These are phyloP conservation scores for Phytophthora citrophthora DNA, from an alignment of 352 stramenopile genomes.

Conservation along the genomic window DNA sequence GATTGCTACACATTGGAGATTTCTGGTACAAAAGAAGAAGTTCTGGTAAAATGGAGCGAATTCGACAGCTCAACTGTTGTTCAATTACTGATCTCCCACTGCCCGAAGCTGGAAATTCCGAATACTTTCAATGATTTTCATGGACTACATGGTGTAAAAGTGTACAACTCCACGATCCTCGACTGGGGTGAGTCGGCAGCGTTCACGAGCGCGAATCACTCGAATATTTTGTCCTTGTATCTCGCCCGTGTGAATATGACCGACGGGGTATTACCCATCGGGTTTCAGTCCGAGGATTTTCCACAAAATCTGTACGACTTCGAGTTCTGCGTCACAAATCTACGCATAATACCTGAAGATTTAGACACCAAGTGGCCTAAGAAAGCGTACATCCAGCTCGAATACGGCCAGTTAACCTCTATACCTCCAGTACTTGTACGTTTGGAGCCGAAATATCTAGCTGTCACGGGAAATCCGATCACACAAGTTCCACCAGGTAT, in stretches of 20 bases:
- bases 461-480: slow-evolving; percentile 35
- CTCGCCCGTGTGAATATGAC: slow-evolving; percentile 41
- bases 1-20: slow-evolving; percentile 31
- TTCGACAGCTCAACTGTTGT: slow-evolving; percentile 35
- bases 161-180: slow-evolving; percentile 47
- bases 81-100: slow-evolving; percentile 43
- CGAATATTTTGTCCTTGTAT: slow-evolving; percentile 32
- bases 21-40: slow-evolving; percentile 18
- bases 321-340: slow-evolving; percentile 46
- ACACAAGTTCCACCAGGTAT: slow-evolving; percentile 22
- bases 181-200: slow-evolving; percentile 34
- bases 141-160: slow-evolving; percentile 37
- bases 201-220: slow-evolving; percentile 24
- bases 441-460: slow-evolving; percentile 20
- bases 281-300: slow-evolving; percentile 40
- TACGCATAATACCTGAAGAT: slow-evolving; percentile 34
- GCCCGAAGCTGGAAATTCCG: slow-evolving; percentile 32
- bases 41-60: slow-evolving; percentile 16
- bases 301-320: slow-evolving; percentile 36
- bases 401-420: slow-evolving; percentile 20
- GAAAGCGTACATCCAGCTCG: slow-evolving; percentile 14
- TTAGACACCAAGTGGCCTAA: slow-evolving; percentile 41
- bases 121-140: slow-evolving; percentile 23
- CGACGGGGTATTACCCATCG: slow-evolving; percentile 29
- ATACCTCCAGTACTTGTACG: slow-evolving; percentile 17